phyloP scores from a whole-genome alignment of 2,329 filamentous ascomycete genomes.

The Colletotrichum truncatum region DNA sequence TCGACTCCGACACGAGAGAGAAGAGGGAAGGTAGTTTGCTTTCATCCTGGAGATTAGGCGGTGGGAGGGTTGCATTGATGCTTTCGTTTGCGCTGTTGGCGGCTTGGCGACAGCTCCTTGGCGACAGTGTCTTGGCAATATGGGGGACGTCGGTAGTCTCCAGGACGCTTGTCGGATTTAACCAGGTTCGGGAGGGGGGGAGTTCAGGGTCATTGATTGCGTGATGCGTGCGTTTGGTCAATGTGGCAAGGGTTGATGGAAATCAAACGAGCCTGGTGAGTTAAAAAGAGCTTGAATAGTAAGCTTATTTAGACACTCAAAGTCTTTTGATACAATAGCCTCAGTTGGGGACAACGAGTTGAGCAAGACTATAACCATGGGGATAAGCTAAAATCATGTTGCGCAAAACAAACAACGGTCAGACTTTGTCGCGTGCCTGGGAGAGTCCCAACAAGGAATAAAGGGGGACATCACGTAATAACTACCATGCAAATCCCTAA shows the following conservation, averaged over 20 bases:
- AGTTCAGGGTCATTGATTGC: not conserved
- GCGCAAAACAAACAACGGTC: not conserved
- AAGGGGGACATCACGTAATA: not conserved
- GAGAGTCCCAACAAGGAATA: not conserved
- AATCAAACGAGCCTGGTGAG: not conserved
- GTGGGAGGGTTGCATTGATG: conserved; percentile 9
- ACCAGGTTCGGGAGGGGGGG: not conserved
- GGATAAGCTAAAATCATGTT: not conserved
- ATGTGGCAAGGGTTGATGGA: not conserved
- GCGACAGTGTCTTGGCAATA: not conserved
- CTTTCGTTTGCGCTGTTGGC: conserved; percentile 15
- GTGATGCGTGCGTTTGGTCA: not conserved
- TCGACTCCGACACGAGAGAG: conserved; percentile 1
- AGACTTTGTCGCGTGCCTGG: not conserved
- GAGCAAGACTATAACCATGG: not conserved
- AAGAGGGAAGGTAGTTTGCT: conserved; percentile 27
- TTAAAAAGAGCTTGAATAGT: not conserved
- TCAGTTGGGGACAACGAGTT: not conserved
- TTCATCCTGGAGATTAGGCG: not conserved
- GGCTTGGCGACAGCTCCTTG: conserved; percentile 15
- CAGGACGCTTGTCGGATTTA: not conserved
- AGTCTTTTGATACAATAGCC: not conserved
- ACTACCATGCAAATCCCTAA: not conserved
- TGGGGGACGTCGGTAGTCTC: not conserved
- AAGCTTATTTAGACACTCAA: conserved; percentile 13